Evolutionary conservation across 2,329 filamentous ascomycete genomes (phyloP).

Genomic region (Zymoseptoria passerinii): DNA sequence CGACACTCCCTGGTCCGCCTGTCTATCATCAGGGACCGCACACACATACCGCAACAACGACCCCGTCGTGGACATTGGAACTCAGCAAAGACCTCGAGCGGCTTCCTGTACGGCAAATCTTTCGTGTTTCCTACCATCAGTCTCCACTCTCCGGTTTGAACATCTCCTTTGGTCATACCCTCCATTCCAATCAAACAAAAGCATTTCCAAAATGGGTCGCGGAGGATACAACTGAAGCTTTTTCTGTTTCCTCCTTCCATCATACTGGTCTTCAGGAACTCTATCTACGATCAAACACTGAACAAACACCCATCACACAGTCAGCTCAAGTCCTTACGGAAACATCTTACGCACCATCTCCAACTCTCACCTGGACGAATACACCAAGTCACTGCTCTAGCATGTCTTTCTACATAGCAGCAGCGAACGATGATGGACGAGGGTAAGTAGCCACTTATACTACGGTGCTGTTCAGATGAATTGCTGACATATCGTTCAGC

Average conservation of each 20-base stretch:
- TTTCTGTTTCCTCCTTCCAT: neutral
- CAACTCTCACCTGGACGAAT: neutral
- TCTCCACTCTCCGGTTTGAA: constrained; percentile 3
- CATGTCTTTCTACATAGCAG: neutral
- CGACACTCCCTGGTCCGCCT: neutral
- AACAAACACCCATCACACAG: neutral
- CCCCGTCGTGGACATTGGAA: neutral
- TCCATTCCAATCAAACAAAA: constrained; percentile 10
- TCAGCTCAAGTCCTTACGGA: neutral
- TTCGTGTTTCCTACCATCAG: constrained; percentile 9
- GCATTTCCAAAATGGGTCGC: constrained; percentile 28
- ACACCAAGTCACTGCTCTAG: neutral
- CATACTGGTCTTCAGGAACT: neutral
- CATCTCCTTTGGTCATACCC: constrained; percentile 1
- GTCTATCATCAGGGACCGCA: neutral
- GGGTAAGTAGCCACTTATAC: neutral
- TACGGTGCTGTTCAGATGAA: neutral
- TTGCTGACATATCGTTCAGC: neutral
- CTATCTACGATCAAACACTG: neutral
- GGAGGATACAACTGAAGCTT: constrained; percentile 36
- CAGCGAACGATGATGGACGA: neutral
- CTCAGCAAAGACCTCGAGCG: neutral
- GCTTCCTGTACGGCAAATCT: constrained; percentile 1
- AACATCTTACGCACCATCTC: neutral
- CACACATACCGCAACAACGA: neutral